Evolutionary conservation across 139 green algal species (phyloP), one percentile per base, ranked within the genome.

Genomic region (Auxenochlorella pyrenoidosa): DNA sequence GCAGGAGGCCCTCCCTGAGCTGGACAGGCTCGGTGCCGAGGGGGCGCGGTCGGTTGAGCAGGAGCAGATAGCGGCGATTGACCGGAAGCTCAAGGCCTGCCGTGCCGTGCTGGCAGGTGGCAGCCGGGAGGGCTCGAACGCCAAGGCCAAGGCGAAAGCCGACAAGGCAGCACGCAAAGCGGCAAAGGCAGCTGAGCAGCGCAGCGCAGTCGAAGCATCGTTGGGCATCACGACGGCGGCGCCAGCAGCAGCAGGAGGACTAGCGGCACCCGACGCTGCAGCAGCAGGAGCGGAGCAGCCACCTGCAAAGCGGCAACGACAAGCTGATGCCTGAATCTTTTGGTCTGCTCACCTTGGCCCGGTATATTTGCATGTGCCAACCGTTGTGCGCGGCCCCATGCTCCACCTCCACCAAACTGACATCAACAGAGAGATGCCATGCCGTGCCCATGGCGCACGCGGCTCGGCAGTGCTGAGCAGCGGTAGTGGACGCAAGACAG

Each of bases 61-160:
- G 32, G 84, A 51, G 38, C 18, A 60, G 21, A 59, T 85, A 40
- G 76, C 65, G 38, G 76, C 41, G 5, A 32, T 88, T 21, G 43
- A 88, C 43, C 58, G 43, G 15, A 60, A 65, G 60, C 76, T 88
- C 41, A 88, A 88, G 66, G 65, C 76, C 22, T 88, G 85, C 85
- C 85, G 85, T 13, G 34, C 6, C 5, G n/a, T 68, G 58, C n/a
- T 54, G 51, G 58, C 51, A 34, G 70, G 38, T 15, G 70, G 22
- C 28, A n/a, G 73, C 75, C 40, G 41, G 24, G 40, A 21, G 16
- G 34, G 47, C 47, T 54, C 47, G 47, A 76, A 60, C 0, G 75
- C 75, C 19, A 88, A 88, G 24, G 84, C 58, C 40, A 88, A 83
- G 83, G 83, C 83, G 10, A 66, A 79, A 47, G 58, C 84, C 15